These are phyloP conservation scores for Neonectria punicea DNA, from an alignment of 2,329 filamentous ascomycete genomes.

Conservation along the genomic window DNA sequence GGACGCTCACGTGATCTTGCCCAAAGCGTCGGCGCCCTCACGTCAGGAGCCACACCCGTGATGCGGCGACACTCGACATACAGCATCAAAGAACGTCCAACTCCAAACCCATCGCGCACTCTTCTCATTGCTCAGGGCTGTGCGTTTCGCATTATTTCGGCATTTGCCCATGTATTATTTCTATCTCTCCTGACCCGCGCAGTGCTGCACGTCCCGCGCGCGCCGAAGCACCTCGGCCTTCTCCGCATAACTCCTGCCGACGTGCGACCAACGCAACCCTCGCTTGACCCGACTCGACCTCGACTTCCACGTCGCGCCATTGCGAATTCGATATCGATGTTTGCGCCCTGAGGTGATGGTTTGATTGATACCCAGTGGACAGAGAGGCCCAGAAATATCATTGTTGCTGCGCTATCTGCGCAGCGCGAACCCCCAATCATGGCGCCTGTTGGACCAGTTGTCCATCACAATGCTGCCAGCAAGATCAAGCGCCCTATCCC, in stretches of 20 bases:
- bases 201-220: conserved; percentile 32
- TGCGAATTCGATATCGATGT: conserved; percentile 35
- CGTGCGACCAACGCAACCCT: conserved; percentile 33
- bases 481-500: conserved; percentile 78
- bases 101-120: conserved; percentile 21
- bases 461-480: conserved; percentile 54
- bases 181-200: conserved; percentile 28
- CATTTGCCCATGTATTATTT: conserved; percentile 27
- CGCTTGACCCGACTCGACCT: conserved; percentile 19
- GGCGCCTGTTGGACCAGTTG: conserved; percentile 65
- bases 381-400: conserved; percentile 23
- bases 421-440: conserved; percentile 53
- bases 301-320: conserved; percentile 27
- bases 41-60: conserved; percentile 40
- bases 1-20: conserved; percentile 36
- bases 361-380: conserved; percentile 29
- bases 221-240: conserved; percentile 29
- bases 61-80: conserved; percentile 38
- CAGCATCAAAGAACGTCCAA: conserved; percentile 36
- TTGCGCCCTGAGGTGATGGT: conserved; percentile 32
- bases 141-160: conserved; percentile 1
- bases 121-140: conserved; percentile 2
- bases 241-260: conserved; percentile 38
- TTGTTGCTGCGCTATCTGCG: conserved; percentile 35
- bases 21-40: conserved; percentile 35